phyloP scores from a whole-genome alignment of 2,329 filamentous ascomycete genomes.

The Ceratocystis smalleyi region DNA sequence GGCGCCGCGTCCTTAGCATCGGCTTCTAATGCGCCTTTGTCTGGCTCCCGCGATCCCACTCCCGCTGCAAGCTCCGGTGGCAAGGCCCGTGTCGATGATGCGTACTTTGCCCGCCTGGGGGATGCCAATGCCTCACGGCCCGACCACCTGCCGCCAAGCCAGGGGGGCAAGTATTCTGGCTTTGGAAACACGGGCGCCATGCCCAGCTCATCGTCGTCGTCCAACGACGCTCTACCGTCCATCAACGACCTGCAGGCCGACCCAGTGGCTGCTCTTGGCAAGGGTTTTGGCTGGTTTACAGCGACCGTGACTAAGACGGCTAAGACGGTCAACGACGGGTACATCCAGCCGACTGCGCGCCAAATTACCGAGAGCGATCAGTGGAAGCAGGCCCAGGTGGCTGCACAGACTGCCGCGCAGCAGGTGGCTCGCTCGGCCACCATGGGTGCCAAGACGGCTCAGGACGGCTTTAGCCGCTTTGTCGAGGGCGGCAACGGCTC shows the following conservation, averaged over 20 bases:
- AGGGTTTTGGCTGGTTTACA: slow-evolving; percentile 89
- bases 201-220: slow-evolving; percentile 33
- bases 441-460: slow-evolving; percentile 57
- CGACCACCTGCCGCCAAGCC: slow-evolving; percentile 62
- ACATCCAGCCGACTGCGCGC: slow-evolving; percentile 72
- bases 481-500: slow-evolving; percentile 53
- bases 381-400: slow-evolving; percentile 36
- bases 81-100: slow-evolving; percentile 58
- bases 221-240: slow-evolving; percentile 37
- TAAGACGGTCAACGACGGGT: slow-evolving; percentile 78
- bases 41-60: slow-evolving; percentile 15
- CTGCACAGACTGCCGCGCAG: slow-evolving; percentile 42
- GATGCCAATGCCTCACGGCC: slow-evolving; percentile 64
- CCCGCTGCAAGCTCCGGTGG: slow-evolving; percentile 20
- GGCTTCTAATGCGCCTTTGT: slow-evolving; percentile 21
- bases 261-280: slow-evolving; percentile 71
- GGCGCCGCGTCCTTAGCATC: slow-evolving; percentile 22
- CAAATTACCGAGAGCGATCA: slow-evolving; percentile 70
- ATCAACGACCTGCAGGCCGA: slow-evolving; percentile 87
- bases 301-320: slow-evolving; percentile 78
- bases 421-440: slow-evolving; percentile 52
- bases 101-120: slow-evolving; percentile 77
- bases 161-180: slow-evolving; percentile 82
- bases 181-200: slow-evolving; percentile 81
- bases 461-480: slow-evolving; percentile 69